These are phyloP conservation scores for Neurospora terricola DNA, from an alignment of 495 filamentous ascomycete species.

Conservation along the genomic window DNA sequence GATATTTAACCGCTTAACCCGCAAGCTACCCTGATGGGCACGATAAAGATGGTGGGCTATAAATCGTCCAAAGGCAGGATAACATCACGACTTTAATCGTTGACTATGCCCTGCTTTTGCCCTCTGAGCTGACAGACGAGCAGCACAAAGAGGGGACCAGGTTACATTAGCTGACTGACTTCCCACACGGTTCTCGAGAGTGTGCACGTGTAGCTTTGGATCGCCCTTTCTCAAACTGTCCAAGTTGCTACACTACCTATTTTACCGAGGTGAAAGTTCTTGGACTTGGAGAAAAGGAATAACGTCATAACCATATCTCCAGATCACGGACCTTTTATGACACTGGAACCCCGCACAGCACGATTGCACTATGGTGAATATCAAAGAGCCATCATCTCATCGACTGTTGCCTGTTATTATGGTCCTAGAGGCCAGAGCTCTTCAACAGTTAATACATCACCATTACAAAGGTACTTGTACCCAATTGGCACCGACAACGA, in stretches of 20 bases:
- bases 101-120: not conserved
- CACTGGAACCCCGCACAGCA: not conserved
- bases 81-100: not conserved
- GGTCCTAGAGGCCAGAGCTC: not conserved
- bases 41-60: not conserved
- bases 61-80: not conserved
- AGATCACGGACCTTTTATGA: not conserved
- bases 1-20: not conserved
- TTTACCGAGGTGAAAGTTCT: not conserved
- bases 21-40: not conserved
- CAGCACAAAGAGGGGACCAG: not conserved
- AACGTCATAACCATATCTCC: too few species aligned
- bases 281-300: not conserved
- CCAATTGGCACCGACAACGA: not conserved
- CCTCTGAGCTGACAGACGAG: not conserved
- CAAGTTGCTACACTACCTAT: not conserved
- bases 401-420: not conserved
- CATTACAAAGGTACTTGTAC: not conserved
- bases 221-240: not conserved
- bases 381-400: not conserved
- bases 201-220: not conserved
- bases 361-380: not conserved
- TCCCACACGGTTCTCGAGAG: not conserved
- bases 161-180: not conserved
- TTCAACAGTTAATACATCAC: not conserved